Conservation (phyloP, 1,284 basidiomycete genomes). For the Boletellus deceptivus region DNA sequence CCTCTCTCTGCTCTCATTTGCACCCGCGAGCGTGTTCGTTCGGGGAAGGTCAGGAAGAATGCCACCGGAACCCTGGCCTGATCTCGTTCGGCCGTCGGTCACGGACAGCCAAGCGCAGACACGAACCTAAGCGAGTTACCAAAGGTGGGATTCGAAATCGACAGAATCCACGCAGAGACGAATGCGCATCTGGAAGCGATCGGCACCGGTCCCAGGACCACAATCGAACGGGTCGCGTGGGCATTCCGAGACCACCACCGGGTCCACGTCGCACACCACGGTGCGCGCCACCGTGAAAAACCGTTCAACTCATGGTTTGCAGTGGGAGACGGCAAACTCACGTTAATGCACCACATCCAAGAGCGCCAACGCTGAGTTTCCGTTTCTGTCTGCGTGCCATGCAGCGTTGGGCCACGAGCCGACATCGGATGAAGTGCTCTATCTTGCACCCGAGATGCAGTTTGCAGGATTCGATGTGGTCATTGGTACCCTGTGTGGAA, state of each 20-base stretch:
- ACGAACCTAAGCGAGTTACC: not conserved
- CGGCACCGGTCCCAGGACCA: not conserved
- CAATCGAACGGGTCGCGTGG: not conserved
- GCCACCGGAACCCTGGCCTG: too few relatives aligned
- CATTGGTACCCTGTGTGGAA: too few relatives aligned
- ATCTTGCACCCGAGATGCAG: not conserved
- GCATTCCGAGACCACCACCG: not conserved
- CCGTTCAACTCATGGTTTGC: not conserved
- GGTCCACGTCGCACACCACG: not conserved
- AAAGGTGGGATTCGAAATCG: not conserved
- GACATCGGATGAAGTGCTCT: not conserved
- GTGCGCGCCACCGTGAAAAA: not conserved
- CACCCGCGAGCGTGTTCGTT: not conserved
- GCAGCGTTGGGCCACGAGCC: too few relatives aligned
- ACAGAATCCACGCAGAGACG: not conserved
- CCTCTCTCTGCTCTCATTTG: not conserved
- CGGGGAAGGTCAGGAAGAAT: not conserved
- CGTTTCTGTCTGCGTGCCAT: not conserved
- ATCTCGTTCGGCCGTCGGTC: not conserved
- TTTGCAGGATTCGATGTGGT: too few relatives aligned
- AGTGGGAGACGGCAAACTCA: not conserved
- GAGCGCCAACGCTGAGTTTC: slow-evolving; percentile 1
- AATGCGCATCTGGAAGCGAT: not conserved
- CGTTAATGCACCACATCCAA: not conserved
- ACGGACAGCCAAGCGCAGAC: not conserved